Base-by-base conservation (phyloP, 2,329 filamentous ascomycete genomes). In the Paecilomyces fulvus region DNA sequence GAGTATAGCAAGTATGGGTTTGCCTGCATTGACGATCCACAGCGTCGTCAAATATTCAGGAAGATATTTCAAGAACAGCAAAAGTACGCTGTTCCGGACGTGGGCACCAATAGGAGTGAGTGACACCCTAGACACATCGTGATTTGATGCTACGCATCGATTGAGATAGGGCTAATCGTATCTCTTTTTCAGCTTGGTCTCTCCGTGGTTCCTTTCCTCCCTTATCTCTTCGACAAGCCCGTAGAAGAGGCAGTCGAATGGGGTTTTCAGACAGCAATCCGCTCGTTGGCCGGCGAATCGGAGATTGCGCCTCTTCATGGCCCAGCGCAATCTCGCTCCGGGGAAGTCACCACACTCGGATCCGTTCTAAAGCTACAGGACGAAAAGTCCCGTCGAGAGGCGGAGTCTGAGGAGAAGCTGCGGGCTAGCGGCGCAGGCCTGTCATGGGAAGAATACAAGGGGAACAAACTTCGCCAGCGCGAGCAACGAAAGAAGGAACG, bases 1-100 rank as follows among this genome's bases (percentile, higher is more conserved):
- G 75, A 85, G 84, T 61, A 60, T 99, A 51, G 94, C 94, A 0
- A 90, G 85, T 66, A 99, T 99, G 94, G 94, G 90, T 1, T 73
- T 97, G 62, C 94, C 92, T 0, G 92, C 92, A 0, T 90, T 96
- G 60, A 96, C 91, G 0, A 96, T 97, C 57, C 92, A 96, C 73
- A 91, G 87, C 59, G 87, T 97, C 5, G 94, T 99, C 53, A 83
- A 85, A 59, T 96, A 99, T 69, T 92, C 89, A 0, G 91, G 94
- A 0, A 80, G 80, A 43, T 90, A 90, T n/a, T 72, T 99, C 77
- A 96, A 92, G 76, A 80, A 89, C 64, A 79, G 80, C 20, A 92
- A 94, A 79, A 95, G 88, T 68, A 78, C 80, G 58, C 83, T 77
- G 3, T 58, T 97, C 23, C 79, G 92, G 63, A 94, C 90, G 0